These are phyloP conservation scores for Discostella stelligeroides DNA, from an alignment of 108 stramenopile species.

Conservation along the genomic window DNA sequence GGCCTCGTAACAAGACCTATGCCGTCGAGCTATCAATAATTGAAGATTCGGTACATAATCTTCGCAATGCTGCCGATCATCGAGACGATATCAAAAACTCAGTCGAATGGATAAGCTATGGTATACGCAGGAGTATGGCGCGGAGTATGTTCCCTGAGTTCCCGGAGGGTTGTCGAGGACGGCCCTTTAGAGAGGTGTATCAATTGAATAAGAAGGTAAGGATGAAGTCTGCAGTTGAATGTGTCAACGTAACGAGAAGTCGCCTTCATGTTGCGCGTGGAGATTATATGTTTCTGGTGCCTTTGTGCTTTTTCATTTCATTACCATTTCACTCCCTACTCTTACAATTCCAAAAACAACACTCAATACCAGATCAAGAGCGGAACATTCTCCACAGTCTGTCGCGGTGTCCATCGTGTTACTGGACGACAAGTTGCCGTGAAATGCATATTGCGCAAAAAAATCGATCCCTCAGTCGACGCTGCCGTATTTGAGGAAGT, in stretches of 20 bases:
- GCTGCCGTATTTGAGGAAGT: slow-evolving; percentile 93
- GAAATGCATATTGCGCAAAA: slow-evolving; percentile 87
- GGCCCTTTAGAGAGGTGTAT: slow-evolving; percentile 83
- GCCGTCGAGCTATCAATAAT: slow-evolving; percentile 46
- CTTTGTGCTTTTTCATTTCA: too few relatives aligned
- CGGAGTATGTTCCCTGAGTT: slow-evolving; percentile 83
- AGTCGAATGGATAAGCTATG: slow-evolving; percentile 53
- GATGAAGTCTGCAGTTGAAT: background rate
- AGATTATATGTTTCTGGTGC: too few relatives aligned
- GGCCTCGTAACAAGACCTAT: slow-evolving; percentile 38
- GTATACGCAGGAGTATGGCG: slow-evolving; percentile 69
- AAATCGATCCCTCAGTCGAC: slow-evolving; percentile 84
- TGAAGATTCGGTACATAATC: slow-evolving; percentile 42
- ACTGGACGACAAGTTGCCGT: slow-evolving; percentile 87
- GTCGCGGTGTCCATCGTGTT: slow-evolving; percentile 85
- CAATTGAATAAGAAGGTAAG: slow-evolving; percentile 91
- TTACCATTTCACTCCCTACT: background rate
- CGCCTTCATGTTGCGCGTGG: too few relatives aligned
- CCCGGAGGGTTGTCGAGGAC: slow-evolving; percentile 84
- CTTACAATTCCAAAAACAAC: background rate
- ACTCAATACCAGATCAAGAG: slow-evolving; percentile 69
- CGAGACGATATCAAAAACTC: slow-evolving; percentile 48
- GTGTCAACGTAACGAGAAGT: too few relatives aligned
- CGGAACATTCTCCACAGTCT: slow-evolving; percentile 89
- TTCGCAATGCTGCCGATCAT: slow-evolving; percentile 36